Evolutionary conservation across 225 moss, liverwort and hornwort genomes (phyloP), one percentile per base, ranked within the genome.

Genomic region (Lunularia cruciata): DNA sequence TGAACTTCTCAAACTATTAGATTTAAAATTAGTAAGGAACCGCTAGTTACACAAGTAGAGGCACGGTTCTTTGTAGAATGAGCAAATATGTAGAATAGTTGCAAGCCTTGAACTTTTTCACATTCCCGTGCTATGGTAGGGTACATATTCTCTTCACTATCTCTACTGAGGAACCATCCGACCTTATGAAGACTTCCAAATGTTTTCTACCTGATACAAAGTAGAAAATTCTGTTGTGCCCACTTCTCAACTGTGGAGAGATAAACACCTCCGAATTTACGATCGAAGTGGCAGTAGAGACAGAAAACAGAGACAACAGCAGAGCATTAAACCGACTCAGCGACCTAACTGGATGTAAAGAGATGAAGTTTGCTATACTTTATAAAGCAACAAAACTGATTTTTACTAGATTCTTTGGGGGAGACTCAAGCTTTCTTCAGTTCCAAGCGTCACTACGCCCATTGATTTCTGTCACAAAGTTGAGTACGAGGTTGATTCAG

Each of bases 321-420:
- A 31, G 45, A 64, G 45, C 63, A 30, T 26, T 13, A 64, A 45
- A 64, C 46, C 46, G 46, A 64, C 63, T 42, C 63, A 64, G 46
- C 30, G 63, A 64, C 63, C 63, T 45, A 6, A 31, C 63, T 45
- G 63, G 46, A 43, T 47, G 45, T 14, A 64, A 46, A 45, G 39
- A 27, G 6, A 46, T 45, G 19, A 64, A 28, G 45, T 64, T 45
- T 30, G 18, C 43, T 0, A 64, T 4, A 47, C 16, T 64, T 39
- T 27, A 63, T 30, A 27, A 57, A 57, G 32, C 57, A 1, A 37
- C n/a, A n/a, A n/a, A n/a, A n/a, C n/a, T n/a, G n/a, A n/a, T n/a
- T n/a, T n/a, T n/a, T n/a, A n/a, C n/a, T n/a, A n/a, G n/a, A n/a
- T n/a, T n/a, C n/a, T n/a, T n/a, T n/a, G n/a, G n/a, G n/a, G n/a